Base-by-base conservation (phyloP, 2,329 filamentous ascomycete genomes). In the Didymella keratinophila region DNA sequence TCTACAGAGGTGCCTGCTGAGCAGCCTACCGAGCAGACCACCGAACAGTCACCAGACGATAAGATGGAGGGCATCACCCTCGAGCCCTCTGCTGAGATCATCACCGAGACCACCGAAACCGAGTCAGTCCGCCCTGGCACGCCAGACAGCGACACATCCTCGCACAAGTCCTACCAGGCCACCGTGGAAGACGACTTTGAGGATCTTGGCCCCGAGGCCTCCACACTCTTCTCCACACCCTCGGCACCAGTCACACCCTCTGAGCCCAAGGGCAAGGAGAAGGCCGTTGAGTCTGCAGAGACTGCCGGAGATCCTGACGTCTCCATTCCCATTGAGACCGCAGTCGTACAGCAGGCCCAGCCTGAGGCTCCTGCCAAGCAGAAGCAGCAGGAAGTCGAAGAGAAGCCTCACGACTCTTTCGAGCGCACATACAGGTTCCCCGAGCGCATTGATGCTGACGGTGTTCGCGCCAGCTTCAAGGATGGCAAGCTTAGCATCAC, bases 401-500 rank as follows among this genome's bases (percentile, higher is more conserved):
- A 91, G 79, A 86, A 87, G 67, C 84, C 82, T 60, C 78, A 88
- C 57, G 89, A 89, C 73, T 83, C 87, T 65, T 92, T 91, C 78
- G 82, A 84, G 47, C 85, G 89, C 63, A 85, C 82, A 58, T 91
- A 91, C 79, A 85, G 80, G 74, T 91, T 92, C 80, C 87, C 88
- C 0, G 77, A 78, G 51, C 84, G 83, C 27, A 83, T 92, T 60
- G 86, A 90, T 70, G 83, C 86, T 68, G 85, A 87, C 16, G 77
- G 70, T 3, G 88, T 92, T 54, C 80, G 76, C 43, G 89, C 89
- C 48, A 81, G 73, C 52, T 84, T 91, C 67, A 84, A 86, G 76
- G 84, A 91, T 60, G 89, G 89, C 27, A 81, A 91, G 62, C 79
- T 92, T 64, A 85, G 75, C 65, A 81, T 92, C 58, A 71, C 80